Evolutionary conservation across 2,329 filamentous ascomycete species (phyloP), one percentile per base, ranked within the genome.

Genomic region (Epicoccum sorghinum): DNA sequence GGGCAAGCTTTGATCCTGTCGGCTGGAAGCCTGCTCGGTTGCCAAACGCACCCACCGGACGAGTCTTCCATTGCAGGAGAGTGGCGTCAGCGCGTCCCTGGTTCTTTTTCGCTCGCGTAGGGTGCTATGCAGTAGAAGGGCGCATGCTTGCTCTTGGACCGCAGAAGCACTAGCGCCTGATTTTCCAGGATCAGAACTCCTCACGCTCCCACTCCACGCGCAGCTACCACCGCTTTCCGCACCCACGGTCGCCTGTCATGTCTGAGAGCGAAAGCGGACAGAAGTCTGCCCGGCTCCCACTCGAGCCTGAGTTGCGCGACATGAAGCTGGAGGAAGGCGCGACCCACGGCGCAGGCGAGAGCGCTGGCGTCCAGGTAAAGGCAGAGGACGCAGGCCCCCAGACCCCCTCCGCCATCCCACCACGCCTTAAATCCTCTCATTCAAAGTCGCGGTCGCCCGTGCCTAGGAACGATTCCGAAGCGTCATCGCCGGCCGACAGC

Each of bases 241-340:
- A 57, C 57, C 45, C 54, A 49, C 40, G 42, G 37, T 45, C 55
- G 53, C 43, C 56, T 57, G 61, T 57, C 56, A 80, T 79, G 77
- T 71, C 75, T 55, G 73, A 74, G 60, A 65, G 62, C 57, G 70
- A 73, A 45, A 57, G 62, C 32, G 69, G 73, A 35, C 62, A 60
- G 35, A 73, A 75, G 55, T 68, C 71, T 18, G 70, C 70, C 35
- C 66, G 64, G 40, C 67, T 29, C 6, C 27, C 27, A 9, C 27
- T 80, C 36, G 77, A 77, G 66, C 75, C 76, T 18, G 76, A 78
- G 64, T 70, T 80, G 52, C 73, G 73, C 58, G 73, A 76, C 44
- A 78, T 80, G 76, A 75, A 76, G 63, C 62, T 80, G 58, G 77
- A 77, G 67, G 76, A 76, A 71, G 74, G 75, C 62, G 59, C 60